These are phyloP conservation scores for Globisporangium radiosum DNA, from an alignment of 352 stramenopile species.

Conservation along the genomic window DNA sequence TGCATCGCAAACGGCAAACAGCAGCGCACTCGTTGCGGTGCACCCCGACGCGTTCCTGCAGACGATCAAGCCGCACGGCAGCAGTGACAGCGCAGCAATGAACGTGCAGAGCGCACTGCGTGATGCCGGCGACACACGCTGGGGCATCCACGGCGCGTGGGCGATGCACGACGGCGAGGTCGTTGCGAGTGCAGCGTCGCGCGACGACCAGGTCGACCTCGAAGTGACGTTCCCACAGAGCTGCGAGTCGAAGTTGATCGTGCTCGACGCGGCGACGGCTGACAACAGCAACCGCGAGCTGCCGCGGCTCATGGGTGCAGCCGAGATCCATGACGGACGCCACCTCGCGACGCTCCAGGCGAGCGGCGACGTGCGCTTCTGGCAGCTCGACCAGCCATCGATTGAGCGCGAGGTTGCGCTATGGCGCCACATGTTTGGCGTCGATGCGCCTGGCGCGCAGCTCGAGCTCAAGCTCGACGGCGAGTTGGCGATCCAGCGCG, in stretches of 20 bases:
- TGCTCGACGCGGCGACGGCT: constrained; percentile 14
- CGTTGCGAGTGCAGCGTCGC: constrained; percentile 21
- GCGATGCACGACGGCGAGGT: constrained; percentile 9
- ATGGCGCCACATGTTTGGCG: constrained; percentile 69
- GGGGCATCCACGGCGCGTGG: constrained; percentile 26
- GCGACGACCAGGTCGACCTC: constrained; percentile 26
- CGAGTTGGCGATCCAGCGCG: constrained; percentile 15
- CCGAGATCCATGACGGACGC: constrained; percentile 24
- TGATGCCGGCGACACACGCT: constrained; percentile 5
- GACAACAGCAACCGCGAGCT: constrained; percentile 1
- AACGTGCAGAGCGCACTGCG: constrained; percentile 20
- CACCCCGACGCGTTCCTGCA: constrained; percentile 47
- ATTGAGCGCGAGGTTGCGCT: constrained; percentile 41
- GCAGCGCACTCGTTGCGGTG: constrained; percentile 20
- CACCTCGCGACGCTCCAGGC: constrained; percentile 52
- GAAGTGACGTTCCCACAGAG: constrained; percentile 27
- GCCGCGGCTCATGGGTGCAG: constrained; percentile 31
- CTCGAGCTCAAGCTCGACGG: constrained; percentile 52
- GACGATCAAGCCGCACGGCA: constrained; percentile 8
- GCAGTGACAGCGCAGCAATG: neutral
- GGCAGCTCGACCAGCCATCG: constrained; percentile 46
- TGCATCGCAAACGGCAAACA: neutral
- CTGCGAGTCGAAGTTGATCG: constrained; percentile 34
- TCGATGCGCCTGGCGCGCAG: neutral
- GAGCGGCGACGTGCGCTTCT: constrained; percentile 45